These are phyloP conservation scores for Choanephora cucurbitarum DNA, from an alignment of 371 early-diverging fungal genomes.

Conservation along the genomic window DNA sequence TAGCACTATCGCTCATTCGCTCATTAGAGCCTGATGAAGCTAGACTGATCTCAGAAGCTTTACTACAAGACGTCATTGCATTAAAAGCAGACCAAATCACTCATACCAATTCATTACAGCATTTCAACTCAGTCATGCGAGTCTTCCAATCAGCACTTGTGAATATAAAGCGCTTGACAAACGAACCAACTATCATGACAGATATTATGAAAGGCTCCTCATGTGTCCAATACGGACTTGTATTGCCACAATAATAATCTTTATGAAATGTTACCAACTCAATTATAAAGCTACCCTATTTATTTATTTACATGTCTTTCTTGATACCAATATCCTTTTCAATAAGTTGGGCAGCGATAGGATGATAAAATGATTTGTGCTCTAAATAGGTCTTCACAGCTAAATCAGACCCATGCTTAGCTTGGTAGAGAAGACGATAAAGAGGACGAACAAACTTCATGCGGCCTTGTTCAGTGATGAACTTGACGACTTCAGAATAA, in stretches of 20 bases:
- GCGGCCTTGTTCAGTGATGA: conserved; percentile 87
- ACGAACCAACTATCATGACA: conserved; percentile 1
- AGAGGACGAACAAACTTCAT: conserved; percentile 94
- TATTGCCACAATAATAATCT: conserved; percentile 13
- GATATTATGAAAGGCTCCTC: conserved; percentile 9
- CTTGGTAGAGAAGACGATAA: conserved; percentile 66
- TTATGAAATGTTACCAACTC: too few relatives aligned
- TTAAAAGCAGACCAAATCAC: conserved; percentile 19
- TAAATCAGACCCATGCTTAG: conserved; percentile 69
- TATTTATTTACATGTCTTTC: background rate
- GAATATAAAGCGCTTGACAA: conserved; percentile 15
- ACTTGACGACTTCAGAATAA: conserved; percentile 73
- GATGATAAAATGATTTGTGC: conserved; percentile 87
- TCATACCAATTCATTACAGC: conserved; percentile 4
- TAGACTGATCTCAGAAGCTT: conserved; percentile 27
- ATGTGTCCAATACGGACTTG: conserved; percentile 14
- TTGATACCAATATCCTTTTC: conserved; percentile 77
- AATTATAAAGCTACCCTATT: background rate
- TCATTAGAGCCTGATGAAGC: conserved; percentile 38
- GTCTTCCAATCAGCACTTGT: conserved; percentile 17
- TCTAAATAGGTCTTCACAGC: conserved; percentile 81
- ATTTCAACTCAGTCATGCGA: conserved; percentile 10
- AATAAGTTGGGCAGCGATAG: conserved; percentile 84
- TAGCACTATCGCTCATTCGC: conserved; percentile 31
- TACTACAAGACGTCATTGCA: conserved; percentile 36